Evolutionary conservation across 371 early-diverging fungal species (phyloP), one percentile per base, ranked within the genome.

Genomic region (Mortierella sp.): DNA sequence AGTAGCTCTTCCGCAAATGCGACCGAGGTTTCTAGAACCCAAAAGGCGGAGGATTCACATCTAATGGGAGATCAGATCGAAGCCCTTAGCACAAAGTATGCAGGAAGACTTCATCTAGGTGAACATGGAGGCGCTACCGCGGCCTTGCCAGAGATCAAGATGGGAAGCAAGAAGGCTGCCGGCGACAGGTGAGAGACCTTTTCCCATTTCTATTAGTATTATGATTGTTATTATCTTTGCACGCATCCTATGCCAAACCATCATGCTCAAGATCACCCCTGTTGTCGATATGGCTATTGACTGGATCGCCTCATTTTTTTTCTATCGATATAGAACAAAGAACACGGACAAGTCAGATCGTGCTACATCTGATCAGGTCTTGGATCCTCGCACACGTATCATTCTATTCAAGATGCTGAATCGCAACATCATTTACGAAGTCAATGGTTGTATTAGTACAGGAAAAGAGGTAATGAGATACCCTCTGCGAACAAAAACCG

Each of bases 361-460:
- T 21, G 99, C 99, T 1, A 99, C 99, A 0, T 93, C 93, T 2
- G 99, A 99, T 74, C 99, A 97, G 81, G 99, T 98, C 1, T 83
- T 99, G 26, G 99, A 99, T 84, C 97, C 97, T 12, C 94, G 98
- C 57, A 99, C 99, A 9, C 91, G 98, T 64, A 94, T 95, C 48
- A 98, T 99, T 69, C 82, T 99, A 29, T 95, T 97, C 84, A 99
- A 99, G 82, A 86, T 99, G 86, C 81, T 98, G 68, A 97, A 96
- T 81, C 85, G 93, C 52, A 92, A 93, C 58, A 84, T 97, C 26
- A 90, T 99, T 64, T 90, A 92, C 68, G 97, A 97, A 69, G 91
- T 99, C 72, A 93, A 97, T 71, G 99, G 99, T 2, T 97, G 99
- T 85, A 93, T 99, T 55, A 94, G 94, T 80, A 99, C 98, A 0